A percentile compares a stretch with the other conserved stretches of the same genome.
phyloP scores from a whole-genome alignment of 208 protist genomes.

The Wallacemonas sp. region DNA sequence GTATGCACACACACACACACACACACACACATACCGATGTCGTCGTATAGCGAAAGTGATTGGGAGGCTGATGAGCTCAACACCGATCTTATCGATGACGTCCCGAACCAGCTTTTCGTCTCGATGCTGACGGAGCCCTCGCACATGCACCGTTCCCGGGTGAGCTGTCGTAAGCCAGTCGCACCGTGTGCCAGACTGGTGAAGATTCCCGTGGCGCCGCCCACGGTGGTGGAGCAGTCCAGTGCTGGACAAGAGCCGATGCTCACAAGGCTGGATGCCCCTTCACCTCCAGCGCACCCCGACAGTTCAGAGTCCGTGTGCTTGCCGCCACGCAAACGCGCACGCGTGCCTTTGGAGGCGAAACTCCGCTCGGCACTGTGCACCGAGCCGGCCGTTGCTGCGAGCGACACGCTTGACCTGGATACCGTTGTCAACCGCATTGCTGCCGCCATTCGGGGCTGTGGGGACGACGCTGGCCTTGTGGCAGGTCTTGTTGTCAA shows the following conservation, averaged over 20 bases:
- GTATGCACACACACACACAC: background rate
- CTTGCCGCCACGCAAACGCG: conserved; percentile 5
- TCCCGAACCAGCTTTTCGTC: conserved; percentile 10
- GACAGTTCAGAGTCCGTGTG: background rate
- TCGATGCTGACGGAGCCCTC: background rate
- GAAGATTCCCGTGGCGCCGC: background rate
- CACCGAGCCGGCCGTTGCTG: background rate
- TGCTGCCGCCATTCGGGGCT: conserved; percentile 22
- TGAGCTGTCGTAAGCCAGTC: background rate
- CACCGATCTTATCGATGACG: background rate
- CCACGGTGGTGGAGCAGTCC: too few relatives aligned
- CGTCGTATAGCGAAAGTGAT: background rate
- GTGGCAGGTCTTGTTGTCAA: conserved; percentile 39
- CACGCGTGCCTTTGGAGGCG: conserved; percentile 15
- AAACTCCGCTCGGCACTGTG: conserved; percentile 27
- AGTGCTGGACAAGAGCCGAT: background rate
- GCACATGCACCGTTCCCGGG: conserved; percentile 6
- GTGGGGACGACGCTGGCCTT: conserved; percentile 28
- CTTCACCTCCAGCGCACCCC: background rate
- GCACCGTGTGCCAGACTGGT: background rate
- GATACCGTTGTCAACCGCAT: conserved; percentile 27
- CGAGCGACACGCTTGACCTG: conserved; percentile 1
- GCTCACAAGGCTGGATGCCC: background rate
- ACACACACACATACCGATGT: background rate
- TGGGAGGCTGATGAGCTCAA: background rate